Evolutionary conservation across 73 alveolate genomes (phyloP).

Genomic region (Paramecium octaurelia): DNA sequence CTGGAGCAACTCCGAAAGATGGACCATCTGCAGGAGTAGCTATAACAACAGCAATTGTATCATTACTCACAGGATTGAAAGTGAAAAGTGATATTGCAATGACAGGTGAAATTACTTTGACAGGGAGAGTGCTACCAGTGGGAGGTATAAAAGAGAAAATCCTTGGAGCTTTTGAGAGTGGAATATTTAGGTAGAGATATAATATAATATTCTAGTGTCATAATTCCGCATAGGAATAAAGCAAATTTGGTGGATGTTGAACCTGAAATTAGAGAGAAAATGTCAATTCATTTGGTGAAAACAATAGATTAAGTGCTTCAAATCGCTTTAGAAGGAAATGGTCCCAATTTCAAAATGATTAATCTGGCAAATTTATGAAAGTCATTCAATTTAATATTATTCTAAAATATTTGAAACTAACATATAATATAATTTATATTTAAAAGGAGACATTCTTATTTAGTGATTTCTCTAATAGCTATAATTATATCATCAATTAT

Average conservation of each 20-base stretch:
- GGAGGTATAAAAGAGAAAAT: conserved; percentile 93
- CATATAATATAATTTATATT: conserved; percentile 73
- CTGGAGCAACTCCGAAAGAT: conserved; percentile 94
- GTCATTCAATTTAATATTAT: conserved; percentile 69
- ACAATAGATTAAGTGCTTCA: conserved; percentile 46
- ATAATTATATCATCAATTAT: too few species aligned
- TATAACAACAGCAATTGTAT: conserved; percentile 89
- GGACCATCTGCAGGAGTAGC: conserved; percentile 97
- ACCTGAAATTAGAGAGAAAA: conserved; percentile 45
- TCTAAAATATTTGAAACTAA: neutral
- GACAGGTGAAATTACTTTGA: conserved; percentile 91
- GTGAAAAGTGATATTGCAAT: conserved; percentile 81
- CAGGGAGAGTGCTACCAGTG: conserved; percentile 84
- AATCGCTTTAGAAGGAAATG: conserved; percentile 52
- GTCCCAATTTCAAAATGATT: conserved; percentile 7
- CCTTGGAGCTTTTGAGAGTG: conserved; percentile 85
- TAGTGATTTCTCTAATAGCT: too few species aligned
- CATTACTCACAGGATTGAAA: conserved; percentile 76
- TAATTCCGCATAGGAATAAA: conserved; percentile 32
- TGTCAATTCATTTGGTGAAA: conserved; percentile 12
- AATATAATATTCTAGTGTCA: conserved; percentile 7
- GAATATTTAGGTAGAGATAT: conserved; percentile 67
- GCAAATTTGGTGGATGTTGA: conserved; percentile 22
- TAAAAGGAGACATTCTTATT: conserved; percentile 60
- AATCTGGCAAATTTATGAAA: conserved; percentile 10